Evolutionary conservation across 805 yeast species (phyloP).

Genomic region (Tetrapisispora arboricola): DNA sequence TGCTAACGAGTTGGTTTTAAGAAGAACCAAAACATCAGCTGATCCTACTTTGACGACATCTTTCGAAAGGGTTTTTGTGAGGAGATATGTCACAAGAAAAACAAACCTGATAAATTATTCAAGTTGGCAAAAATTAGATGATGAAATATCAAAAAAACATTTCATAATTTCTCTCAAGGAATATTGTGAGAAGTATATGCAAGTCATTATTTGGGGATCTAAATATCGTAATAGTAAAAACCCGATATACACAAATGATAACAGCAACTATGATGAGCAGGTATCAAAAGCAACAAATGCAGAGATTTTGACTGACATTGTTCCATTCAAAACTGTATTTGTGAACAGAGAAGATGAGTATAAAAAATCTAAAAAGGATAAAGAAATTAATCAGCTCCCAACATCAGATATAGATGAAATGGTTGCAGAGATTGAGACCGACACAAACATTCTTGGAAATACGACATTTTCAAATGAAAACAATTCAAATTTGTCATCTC

Average conservation of each 20-base stretch:
- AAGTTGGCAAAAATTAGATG: slow-evolving; percentile 45
- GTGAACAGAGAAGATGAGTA: neutral
- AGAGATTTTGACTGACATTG: neutral
- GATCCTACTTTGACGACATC: slow-evolving; percentile 41
- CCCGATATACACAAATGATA: slow-evolving; percentile 8
- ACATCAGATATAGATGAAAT: neutral
- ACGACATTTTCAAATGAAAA: neutral
- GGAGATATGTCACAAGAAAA: slow-evolving; percentile 61
- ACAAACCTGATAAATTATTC: slow-evolving; percentile 42
- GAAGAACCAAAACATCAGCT: slow-evolving; percentile 5
- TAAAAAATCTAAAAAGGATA: neutral
- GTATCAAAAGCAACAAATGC: slow-evolving; percentile 1
- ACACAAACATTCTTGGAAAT: neutral
- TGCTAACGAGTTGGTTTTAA: slow-evolving; percentile 30
- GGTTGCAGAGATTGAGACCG: neutral
- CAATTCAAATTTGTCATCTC: neutral
- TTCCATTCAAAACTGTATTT: neutral
- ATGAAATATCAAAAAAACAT: slow-evolving; percentile 74
- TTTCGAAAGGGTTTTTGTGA: slow-evolving; percentile 68
- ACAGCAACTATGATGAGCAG: neutral
- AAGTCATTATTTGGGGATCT: slow-evolving; percentile 62
- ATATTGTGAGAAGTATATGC: slow-evolving; percentile 65
- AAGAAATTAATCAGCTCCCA: neutral
- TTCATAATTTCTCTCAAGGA: slow-evolving; percentile 73
- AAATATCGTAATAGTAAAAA: slow-evolving; percentile 29